These are phyloP conservation scores for Flaveria ramosissima DNA, from an alignment of 129 eudicot species.

Conservation along the genomic window DNA sequence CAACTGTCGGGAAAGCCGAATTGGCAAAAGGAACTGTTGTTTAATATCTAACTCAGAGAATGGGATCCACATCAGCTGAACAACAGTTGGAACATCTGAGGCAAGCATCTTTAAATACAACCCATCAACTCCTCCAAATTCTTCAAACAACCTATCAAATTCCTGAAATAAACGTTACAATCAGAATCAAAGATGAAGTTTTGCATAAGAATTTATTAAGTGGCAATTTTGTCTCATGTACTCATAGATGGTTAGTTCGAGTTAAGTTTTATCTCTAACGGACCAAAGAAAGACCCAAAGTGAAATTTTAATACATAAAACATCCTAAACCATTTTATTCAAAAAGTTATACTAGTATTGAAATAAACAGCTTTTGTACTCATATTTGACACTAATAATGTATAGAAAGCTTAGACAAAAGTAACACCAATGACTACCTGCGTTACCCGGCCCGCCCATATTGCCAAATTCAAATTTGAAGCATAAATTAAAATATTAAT, in stretches of 20 bases:
- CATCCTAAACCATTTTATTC: slow-evolving; percentile 4
- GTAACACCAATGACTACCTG: neutral
- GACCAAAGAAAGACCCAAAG: neutral
- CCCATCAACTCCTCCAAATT: slow-evolving; percentile 86
- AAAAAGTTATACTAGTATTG: neutral
- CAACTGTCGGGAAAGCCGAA: slow-evolving; percentile 41
- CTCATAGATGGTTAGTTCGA: neutral
- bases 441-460: neutral
- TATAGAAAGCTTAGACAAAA: neutral
- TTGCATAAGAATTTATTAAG: slow-evolving; percentile 12
- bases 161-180: slow-evolving; percentile 50
- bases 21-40: slow-evolving; percentile 57
- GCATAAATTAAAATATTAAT: neutral
- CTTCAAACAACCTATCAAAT: slow-evolving; percentile 70
- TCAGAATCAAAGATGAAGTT: slow-evolving; percentile 27
- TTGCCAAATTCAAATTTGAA: neutral
- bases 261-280: neutral
- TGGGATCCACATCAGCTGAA: slow-evolving; percentile 91
- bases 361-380: neutral
- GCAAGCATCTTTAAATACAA: slow-evolving; percentile 81
- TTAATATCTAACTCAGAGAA: slow-evolving; percentile 58
- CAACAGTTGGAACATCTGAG: slow-evolving; percentile 63
- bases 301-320: neutral
- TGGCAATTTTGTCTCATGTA: slow-evolving; percentile 2
- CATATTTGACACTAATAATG: neutral